Evolutionary conservation across 139 green algal species (phyloP), one percentile per base, ranked within the genome.

Genomic region (Eudorina sp.): DNA sequence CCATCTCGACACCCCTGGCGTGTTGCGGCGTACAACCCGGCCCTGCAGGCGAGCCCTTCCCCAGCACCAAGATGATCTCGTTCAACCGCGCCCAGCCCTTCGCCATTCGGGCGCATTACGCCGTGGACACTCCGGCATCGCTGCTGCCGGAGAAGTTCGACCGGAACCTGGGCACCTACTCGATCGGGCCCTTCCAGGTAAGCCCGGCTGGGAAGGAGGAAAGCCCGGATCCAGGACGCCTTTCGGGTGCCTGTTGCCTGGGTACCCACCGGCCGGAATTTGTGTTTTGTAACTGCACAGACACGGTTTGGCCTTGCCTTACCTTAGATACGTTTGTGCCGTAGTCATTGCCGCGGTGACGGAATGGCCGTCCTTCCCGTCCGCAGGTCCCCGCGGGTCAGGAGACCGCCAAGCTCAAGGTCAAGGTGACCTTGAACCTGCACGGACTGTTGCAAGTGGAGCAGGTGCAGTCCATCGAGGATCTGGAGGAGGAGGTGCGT

Each of bases 51-150:
- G 82, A 88, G 64, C n/a, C 82, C 29, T 92, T 99, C 70, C 98
- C 98, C 21, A 93, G 75, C 84, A 94, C 93, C 82, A 99, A 99
- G 92, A 95, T 97, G 89, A 93, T 99, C 34, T 99, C 96, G 19
- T 98, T 99, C 86, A 93, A 96, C 85, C 95, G 97, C 81, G 91
- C 74, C 34, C 94, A 96, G 88, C 92, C 96, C 36, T 99, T 99
- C 90, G 91, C 83, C 7, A 85, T 99, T 19, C 90, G 92, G 13
- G 95, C 96, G 1, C 83, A 90, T 41, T 98, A 98, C 87, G 94
- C 87, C 14, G 83, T 92, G 11, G 95, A 96, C 82, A 86, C 80
- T 4, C 80, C 80, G 53, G 92, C 90, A 0, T 83, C 94, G 34
- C 81, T 97, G 51, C 94, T 96, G 64, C 31, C 64, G 45, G 34